Evolutionary conservation across 805 yeast species (phyloP), one percentile per base, ranked within the genome.

Genomic region (Priceomyces carsonii): DNA sequence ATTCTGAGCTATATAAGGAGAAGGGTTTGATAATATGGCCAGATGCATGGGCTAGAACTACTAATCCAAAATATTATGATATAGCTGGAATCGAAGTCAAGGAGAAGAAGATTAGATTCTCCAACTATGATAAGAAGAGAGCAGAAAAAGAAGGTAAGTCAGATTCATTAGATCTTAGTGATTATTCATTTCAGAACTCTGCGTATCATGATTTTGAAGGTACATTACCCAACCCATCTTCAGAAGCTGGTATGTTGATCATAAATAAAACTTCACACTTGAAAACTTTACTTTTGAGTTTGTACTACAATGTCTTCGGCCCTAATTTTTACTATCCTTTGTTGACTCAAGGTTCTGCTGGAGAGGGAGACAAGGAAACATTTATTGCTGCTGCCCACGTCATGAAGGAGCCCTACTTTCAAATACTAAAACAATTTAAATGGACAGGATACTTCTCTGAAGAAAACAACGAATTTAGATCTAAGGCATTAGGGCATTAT

Each of bases 291-390:
- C 52, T 82, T 18, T 57, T 84, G 31, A 66, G 85, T 3, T 61
- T 79, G 26, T 83, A 81, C 55, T 84, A 84, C 55, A 83, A 84
- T 46, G 57, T 79, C 1, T 62, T 49, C 55, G 90, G 91, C 0
- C 88, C 88, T 1, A 57, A 66, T 6, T 79, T 73, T 59, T 84
- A 77, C 54, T 84, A 83, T 48, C 82, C 81, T 8, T 57, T 84
- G 38, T 66, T 84, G 44, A 75, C 86, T 0, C 90, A 82, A 51
- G 87, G 87, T 3, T 68, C 78, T 17, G 80, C 87, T 1, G 91
- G 91, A 18, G 85, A 83, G 62, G 90, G 91, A 33, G 91, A 84
- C 51, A 84, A 84, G 52, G 91, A 84, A 50, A 82, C 91, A 0
- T 82, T 81, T 45, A 72, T 79, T 25, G 77, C 83, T 7, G 89